Conservation (phyloP, 306 rosid species). For the Cucumis sativus region DNA sequence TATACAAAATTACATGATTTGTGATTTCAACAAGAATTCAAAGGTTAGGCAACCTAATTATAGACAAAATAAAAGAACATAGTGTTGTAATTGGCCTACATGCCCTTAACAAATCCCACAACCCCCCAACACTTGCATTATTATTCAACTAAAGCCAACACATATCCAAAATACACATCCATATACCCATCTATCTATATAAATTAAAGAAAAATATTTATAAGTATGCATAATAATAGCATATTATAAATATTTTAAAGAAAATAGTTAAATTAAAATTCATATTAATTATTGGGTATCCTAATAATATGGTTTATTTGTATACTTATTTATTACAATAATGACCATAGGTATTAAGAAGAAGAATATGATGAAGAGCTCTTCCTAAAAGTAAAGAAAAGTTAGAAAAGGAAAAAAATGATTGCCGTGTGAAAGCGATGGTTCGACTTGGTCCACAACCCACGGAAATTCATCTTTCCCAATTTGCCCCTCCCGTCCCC, state of each 20-base stretch:
- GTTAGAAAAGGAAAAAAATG: too few species aligned
- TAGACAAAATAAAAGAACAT: too few species aligned
- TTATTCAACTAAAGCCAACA: neutral
- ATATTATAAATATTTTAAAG: too few species aligned
- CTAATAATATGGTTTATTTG: neutral
- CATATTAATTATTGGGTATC: too few species aligned
- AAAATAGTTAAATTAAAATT: too few species aligned
- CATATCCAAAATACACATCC: neutral
- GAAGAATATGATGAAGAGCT: neutral
- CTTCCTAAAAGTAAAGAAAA: neutral
- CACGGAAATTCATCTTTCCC: neutral
- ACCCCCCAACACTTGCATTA: neutral
- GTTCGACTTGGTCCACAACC: neutral
- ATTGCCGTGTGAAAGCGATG: neutral
- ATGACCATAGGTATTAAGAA: neutral
- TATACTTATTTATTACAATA: neutral
- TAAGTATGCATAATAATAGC: too few species aligned
- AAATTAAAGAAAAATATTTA: too few species aligned
- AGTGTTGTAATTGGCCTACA: neutral
- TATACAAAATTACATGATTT: too few species aligned
- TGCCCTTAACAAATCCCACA: neutral
- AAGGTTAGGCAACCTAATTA: neutral
- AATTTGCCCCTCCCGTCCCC: neutral
- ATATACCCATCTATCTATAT: too few species aligned
- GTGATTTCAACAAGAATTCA: too few species aligned